Conservation (phyloP, 129 eudicot genomes). For the carrot (Daucus carota) region DNA sequence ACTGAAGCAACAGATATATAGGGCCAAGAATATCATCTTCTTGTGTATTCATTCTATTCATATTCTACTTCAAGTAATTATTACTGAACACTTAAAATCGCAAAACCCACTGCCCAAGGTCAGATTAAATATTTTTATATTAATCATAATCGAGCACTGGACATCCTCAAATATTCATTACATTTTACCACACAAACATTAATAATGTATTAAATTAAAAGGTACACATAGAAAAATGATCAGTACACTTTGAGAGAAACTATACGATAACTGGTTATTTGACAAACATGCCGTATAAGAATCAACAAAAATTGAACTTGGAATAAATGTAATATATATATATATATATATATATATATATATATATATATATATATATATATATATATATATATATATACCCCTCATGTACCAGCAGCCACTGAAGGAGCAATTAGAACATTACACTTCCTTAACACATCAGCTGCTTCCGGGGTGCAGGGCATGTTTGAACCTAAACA, state of each 20-base stretch:
- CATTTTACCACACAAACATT: neutral
- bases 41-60: neutral
- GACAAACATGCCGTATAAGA: neutral
- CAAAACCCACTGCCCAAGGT: neutral
- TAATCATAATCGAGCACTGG: neutral
- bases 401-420: conserved; percentile 99
- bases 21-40: neutral
- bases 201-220: neutral
- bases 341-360: too few relatives aligned
- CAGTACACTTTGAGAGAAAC: neutral
- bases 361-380: too few relatives aligned
- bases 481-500: too few relatives aligned
- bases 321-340: neutral
- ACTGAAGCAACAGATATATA: neutral
- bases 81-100: neutral
- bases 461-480: too few relatives aligned
- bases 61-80: neutral
- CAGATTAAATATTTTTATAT: neutral
- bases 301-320: neutral
- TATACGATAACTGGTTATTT: neutral
- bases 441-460: too few relatives aligned
- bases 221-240: neutral
- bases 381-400: too few relatives aligned
- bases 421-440: conserved; percentile 26
- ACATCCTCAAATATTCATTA: neutral